Evolutionary conservation across 2,329 filamentous ascomycete species (phyloP).

Genomic region (Fusarium sp.): DNA sequence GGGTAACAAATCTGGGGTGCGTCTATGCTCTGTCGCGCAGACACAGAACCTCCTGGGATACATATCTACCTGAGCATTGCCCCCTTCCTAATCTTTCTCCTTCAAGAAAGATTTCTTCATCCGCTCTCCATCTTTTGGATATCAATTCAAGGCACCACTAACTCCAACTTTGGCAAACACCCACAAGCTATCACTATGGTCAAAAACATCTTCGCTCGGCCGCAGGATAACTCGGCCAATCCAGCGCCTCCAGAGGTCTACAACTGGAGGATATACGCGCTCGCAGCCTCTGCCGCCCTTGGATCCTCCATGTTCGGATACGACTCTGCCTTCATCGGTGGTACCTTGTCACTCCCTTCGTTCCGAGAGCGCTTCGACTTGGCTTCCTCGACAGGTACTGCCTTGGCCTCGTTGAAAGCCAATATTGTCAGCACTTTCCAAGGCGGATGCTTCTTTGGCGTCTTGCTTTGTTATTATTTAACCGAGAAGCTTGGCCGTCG

Average conservation of each 20-base stretch:
- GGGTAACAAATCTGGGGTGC: conserved; percentile 11
- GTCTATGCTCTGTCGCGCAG: not conserved
- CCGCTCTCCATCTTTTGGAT: too few species aligned
- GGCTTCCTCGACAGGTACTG: conserved; percentile 4
- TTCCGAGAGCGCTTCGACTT: conserved; percentile 12
- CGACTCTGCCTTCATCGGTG: conserved; percentile 30
- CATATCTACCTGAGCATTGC: not conserved
- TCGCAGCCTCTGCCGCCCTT: conserved; percentile 3
- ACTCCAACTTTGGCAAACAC: not conserved
- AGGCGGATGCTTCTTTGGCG: conserved; percentile 12
- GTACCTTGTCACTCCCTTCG: conserved; percentile 9
- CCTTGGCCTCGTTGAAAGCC: conserved; percentile 3
- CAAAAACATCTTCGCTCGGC: conserved; percentile 10
- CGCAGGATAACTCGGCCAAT: conserved; percentile 11
- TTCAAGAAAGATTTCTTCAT: too few species aligned
- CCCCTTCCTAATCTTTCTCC: not conserved
- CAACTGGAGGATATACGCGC: conserved; percentile 15
- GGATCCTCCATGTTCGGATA: conserved; percentile 36
- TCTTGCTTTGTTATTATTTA: conserved; percentile 4
- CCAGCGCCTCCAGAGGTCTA: conserved; percentile 16
- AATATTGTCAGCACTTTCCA: conserved; percentile 18
- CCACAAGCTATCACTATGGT: not conserved
- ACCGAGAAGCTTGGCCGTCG: conserved; percentile 4
- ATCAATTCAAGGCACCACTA: not conserved
- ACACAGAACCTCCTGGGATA: not conserved